Conservation (phyloP, 2,329 filamentous ascomycete species). For the Penicillium oxalicum region DNA sequence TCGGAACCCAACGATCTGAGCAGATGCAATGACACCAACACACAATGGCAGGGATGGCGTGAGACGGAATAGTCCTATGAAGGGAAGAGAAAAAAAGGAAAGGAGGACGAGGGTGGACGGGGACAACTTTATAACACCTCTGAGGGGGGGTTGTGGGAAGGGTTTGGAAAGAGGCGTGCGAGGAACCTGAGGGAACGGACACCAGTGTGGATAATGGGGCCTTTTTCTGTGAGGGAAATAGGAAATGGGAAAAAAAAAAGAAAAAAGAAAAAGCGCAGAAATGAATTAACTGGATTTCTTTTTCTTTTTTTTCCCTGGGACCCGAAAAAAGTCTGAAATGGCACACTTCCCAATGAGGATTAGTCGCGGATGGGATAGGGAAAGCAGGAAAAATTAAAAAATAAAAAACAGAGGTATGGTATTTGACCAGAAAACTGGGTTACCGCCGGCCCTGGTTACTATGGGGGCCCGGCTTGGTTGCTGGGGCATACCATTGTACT, state of each 20-base stretch:
- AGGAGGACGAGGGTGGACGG: conserved; percentile 24
- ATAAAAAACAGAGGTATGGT: neutral
- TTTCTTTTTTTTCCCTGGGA: too few species aligned
- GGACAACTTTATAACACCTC: conserved; percentile 32
- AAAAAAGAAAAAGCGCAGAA: conserved; percentile 3
- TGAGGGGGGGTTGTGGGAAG: conserved; percentile 14
- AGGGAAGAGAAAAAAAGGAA: conserved; percentile 16
- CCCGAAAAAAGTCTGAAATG: too few species aligned
- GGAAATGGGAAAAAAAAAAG: conserved; percentile 8
- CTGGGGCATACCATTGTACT: neutral
- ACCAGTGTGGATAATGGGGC: conserved; percentile 20
- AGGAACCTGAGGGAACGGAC: conserved; percentile 11
- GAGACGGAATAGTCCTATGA: conserved; percentile 36
- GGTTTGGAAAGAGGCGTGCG: conserved; percentile 16
- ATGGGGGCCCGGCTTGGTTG: neutral
- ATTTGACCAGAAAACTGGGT: neutral
- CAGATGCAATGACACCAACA: conserved; percentile 31
- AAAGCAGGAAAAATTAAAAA: conserved; percentile 5
- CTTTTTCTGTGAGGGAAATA: conserved; percentile 12
- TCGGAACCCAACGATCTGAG: conserved; percentile 34
- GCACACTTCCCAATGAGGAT: too few species aligned
- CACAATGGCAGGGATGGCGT: conserved; percentile 31
- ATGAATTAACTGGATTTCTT: neutral
- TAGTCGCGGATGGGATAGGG: neutral
- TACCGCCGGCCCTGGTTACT: conserved; percentile 1